A percentile compares a stretch with the other conserved stretches of the same genome.
Evolutionary conservation across 306 rosid genomes (phyloP).

Genomic region (Carpinus viminea): DNA sequence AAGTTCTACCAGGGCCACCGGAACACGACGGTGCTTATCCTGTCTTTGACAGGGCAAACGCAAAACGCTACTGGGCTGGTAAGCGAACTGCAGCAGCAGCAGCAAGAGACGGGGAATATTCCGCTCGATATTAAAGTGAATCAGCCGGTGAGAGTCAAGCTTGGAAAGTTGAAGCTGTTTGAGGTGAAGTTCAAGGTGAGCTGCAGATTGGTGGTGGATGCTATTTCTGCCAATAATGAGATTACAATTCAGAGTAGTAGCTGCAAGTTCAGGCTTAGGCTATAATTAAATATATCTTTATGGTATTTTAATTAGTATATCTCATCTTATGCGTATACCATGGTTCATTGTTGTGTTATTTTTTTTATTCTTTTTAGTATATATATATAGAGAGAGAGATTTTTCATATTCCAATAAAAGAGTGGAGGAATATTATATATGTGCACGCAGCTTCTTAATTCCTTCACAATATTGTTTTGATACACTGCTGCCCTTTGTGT

Average conservation of each 20-base stretch:
- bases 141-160: conserved; percentile 78
- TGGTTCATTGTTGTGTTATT: background rate
- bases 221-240: conserved; percentile 34
- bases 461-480: background rate
- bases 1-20: conserved; percentile 83
- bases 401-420: background rate
- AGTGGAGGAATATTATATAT: background rate
- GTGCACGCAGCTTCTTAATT: background rate
- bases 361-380: background rate
- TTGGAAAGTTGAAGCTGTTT: conserved; percentile 75
- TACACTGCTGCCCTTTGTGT: background rate
- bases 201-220: conserved; percentile 60
- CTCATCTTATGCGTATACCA: background rate
- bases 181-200: conserved; percentile 65
- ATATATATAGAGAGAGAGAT: background rate
- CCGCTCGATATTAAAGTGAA: conserved; percentile 61
- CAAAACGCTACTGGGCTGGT: conserved; percentile 44
- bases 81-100: conserved; percentile 31
- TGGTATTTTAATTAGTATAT: background rate
- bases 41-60: conserved; percentile 49
- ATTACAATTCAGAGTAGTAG: conserved; percentile 53
- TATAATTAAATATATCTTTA: conserved; percentile 28
- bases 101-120: conserved; percentile 41
- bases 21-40: conserved; percentile 62
- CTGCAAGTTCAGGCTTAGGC: conserved; percentile 70